These are phyloP conservation scores for Primulina tabacum DNA, from an alignment of 257 asterid genomes.

Conservation along the genomic window DNA sequence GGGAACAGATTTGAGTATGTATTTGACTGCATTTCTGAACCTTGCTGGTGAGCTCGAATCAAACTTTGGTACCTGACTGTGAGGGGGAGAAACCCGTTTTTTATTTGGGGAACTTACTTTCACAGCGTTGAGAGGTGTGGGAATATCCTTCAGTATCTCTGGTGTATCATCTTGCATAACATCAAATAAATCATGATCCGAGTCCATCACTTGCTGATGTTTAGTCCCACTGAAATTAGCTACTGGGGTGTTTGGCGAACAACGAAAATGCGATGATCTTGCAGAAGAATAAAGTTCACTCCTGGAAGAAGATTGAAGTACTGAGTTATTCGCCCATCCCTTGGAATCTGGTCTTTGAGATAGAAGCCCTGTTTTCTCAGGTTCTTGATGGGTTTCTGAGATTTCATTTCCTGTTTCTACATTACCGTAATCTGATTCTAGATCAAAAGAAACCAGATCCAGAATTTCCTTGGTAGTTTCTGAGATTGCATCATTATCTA, in stretches of 20 bases:
- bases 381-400: constrained; percentile 31
- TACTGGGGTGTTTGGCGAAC: constrained; percentile 48
- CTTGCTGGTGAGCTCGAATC: constrained; percentile 45
- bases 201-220: constrained; percentile 32
- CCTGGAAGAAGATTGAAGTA: constrained; percentile 33
- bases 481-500: constrained; percentile 30
- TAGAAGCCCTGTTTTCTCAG: constrained; percentile 22
- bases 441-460: constrained; percentile 39
- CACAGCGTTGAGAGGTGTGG: constrained; percentile 42
- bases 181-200: constrained; percentile 28
- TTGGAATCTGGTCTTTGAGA: constrained; percentile 27
- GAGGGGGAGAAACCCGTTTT: constrained; percentile 81
- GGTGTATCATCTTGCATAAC: constrained; percentile 56
- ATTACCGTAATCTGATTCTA: constrained; percentile 32
- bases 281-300: constrained; percentile 33
- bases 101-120: constrained; percentile 69
- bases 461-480: constrained; percentile 33
- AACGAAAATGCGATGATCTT: constrained; percentile 38
- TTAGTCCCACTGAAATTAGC: constrained; percentile 36
- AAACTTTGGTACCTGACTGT: constrained; percentile 25
- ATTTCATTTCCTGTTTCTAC: constrained; percentile 30
- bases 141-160: constrained; percentile 48
- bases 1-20: constrained; percentile 58
- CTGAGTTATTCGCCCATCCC: constrained; percentile 29
- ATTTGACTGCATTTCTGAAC: constrained; percentile 53